Evolutionary conservation across 305 asterid genomes (phyloP), one percentile per base, ranked within the genome.

Genomic region (Caryopteris hybrid): DNA sequence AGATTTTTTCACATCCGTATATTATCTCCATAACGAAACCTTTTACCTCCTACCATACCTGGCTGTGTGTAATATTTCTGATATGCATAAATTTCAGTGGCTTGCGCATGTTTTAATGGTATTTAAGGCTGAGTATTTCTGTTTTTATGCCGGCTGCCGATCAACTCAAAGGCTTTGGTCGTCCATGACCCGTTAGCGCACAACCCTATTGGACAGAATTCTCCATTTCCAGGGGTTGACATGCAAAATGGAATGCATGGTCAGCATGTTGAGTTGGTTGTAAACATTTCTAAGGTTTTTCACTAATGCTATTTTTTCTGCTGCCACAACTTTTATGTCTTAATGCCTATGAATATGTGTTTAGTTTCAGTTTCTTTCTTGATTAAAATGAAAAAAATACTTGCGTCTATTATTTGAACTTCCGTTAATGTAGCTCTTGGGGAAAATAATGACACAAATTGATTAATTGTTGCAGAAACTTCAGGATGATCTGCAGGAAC

Each of bases 401-500:
- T 27, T 18, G 10, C 21, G 20, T 42, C 16, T 31, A 41, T 45
- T 64, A 53, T 46, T 61, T 54, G 48, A 20, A 55, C 38, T 33
- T 64, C 18, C 51, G 31, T 14, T 22, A 8, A 8, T 46, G 47
- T 64, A 6, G 27, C 13, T 51, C 6, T 50, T 38, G 66, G 31
- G 34, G 29, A 38, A 58, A 69, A 68, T 62, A 55, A 31, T 61
- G 54, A 60, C 47, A 23, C 25, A 29, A 57, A 9, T 68, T 55
- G 70, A 56, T 71, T 68, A 38, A 50, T 34, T 73, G 62, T 75
- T 77, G 86, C 84, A 85, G 95, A 81, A 84, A 78, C 79, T 85
- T 80, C 75, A 88, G 79, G 90, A 88, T 70, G 88, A 81, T 29
- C 42, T 86, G 42, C 68, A 77, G 53, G 86, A 79, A 80, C 53